phyloP scores from a whole-genome alignment of 2,329 filamentous ascomycete species.

The Aspergillus tanneri region DNA sequence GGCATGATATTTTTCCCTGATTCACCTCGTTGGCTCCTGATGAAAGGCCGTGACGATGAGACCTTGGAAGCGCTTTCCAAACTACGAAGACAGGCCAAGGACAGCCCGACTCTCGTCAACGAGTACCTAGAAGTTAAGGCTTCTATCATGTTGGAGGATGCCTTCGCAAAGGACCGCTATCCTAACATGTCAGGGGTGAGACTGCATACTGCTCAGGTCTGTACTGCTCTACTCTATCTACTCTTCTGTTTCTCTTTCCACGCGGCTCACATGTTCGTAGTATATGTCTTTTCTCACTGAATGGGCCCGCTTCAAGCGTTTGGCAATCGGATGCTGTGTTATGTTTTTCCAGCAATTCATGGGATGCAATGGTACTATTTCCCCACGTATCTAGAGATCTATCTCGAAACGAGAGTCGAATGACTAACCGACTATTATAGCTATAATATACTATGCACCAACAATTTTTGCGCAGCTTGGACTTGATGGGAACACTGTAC shows the following conservation, averaged over 20 bases:
- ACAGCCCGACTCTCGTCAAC: constrained; percentile 48
- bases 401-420: not conserved
- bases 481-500: constrained; percentile 35
- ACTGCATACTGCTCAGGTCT: constrained; percentile 35
- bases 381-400: not conserved
- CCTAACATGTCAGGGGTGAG: constrained; percentile 28
- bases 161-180: constrained; percentile 32
- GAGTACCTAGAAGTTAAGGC: constrained; percentile 55
- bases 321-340: constrained; percentile 41
- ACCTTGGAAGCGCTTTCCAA: constrained; percentile 48
- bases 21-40: constrained; percentile 56
- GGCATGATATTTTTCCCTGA: constrained; percentile 54
- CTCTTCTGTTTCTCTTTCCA: too few species aligned
- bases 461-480: constrained; percentile 49
- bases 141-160: constrained; percentile 38
- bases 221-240: not conserved
- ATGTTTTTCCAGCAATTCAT: constrained; percentile 51
- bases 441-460: constrained; percentile 52
- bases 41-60: constrained; percentile 51
- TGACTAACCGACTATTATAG: constrained; percentile 14
- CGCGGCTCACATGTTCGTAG: constrained; percentile 10
- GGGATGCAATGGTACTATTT: constrained; percentile 43
- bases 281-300: constrained; percentile 36
- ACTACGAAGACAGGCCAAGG: constrained; percentile 49
- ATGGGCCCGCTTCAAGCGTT: constrained; percentile 37